These are phyloP conservation scores for Hypoxylon perforatum DNA, from an alignment of 495 filamentous ascomycete species.

Conservation along the genomic window DNA sequence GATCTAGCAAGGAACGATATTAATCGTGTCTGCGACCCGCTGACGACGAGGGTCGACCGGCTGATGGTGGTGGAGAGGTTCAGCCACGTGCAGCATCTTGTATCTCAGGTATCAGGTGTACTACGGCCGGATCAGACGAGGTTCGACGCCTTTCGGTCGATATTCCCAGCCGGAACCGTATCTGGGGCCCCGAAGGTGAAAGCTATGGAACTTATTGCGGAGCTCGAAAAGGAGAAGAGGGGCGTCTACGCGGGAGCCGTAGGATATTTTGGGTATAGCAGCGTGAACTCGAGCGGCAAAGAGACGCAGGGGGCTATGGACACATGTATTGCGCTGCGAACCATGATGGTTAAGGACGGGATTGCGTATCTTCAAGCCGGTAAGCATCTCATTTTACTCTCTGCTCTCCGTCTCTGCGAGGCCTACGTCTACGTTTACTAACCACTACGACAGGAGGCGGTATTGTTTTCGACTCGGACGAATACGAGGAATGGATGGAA, in stretches of 20 bases:
- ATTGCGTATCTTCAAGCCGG: constrained; percentile 92
- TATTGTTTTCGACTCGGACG: constrained; percentile 95
- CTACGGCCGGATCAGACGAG: constrained; percentile 84
- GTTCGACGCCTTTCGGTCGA: constrained; percentile 94
- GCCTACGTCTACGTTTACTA: constrained; percentile 9
- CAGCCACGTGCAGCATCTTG: constrained; percentile 95
- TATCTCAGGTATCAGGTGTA: constrained; percentile 91
- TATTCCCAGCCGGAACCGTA: constrained; percentile 96
- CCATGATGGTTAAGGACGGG: constrained; percentile 93
- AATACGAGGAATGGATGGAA: constrained; percentile 94
- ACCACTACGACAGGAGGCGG: constrained; percentile 72
- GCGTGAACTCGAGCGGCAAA: constrained; percentile 56
- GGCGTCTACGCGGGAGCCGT: constrained; percentile 98
- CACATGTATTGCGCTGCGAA: constrained; percentile 96
- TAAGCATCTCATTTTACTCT: constrained; percentile 36
- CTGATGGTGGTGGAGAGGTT: constrained; percentile 97
- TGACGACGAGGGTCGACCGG: constrained; percentile 86
- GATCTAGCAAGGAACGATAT: constrained; percentile 96
- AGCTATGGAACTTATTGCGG: constrained; percentile 97
- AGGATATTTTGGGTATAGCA: constrained; percentile 85
- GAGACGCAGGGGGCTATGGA: constrained; percentile 88
- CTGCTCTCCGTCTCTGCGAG: neutral
- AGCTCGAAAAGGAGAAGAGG: constrained; percentile 91
- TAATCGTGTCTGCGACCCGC: constrained; percentile 93
- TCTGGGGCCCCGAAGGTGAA: constrained; percentile 94